These are phyloP conservation scores for Hemileia vastatrix DNA, from an alignment of 1,284 basidiomycete species.

Conservation along the genomic window DNA sequence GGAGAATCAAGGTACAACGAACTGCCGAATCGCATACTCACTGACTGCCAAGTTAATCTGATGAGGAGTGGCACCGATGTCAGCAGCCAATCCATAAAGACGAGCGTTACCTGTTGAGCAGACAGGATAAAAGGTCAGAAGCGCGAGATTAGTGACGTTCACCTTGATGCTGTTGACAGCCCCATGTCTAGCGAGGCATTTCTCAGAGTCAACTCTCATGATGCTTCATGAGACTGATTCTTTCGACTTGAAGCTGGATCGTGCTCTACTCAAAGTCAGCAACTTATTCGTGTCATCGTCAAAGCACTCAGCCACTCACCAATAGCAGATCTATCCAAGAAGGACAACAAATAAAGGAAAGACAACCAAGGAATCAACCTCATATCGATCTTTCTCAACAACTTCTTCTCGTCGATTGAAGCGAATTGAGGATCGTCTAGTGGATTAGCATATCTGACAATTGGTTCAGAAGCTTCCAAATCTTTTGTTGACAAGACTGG, in stretches of 20 bases:
- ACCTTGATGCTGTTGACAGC: too few relatives aligned
- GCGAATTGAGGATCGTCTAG: neutral
- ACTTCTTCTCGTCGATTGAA: constrained; percentile 36
- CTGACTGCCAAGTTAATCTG: constrained; percentile 26
- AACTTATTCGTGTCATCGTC: too few relatives aligned
- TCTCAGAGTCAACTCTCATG: too few relatives aligned
- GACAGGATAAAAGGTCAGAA: neutral
- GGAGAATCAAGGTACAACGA: too few relatives aligned
- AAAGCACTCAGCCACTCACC: too few relatives aligned
- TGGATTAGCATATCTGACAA: neutral
- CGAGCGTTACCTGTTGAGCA: constrained; percentile 28
- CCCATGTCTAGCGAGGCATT: too few relatives aligned
- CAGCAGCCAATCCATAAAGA: constrained; percentile 28
- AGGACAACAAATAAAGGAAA: constrained; percentile 34
- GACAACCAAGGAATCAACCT: constrained; percentile 34
- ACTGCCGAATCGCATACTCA: too few relatives aligned
- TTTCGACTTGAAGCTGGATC: too few relatives aligned
- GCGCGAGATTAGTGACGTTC: neutral
- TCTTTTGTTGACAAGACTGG: neutral
- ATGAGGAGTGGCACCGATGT: constrained; percentile 24
- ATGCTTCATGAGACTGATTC: too few relatives aligned
- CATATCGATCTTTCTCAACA: constrained; percentile 38
- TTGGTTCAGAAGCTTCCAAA: neutral
- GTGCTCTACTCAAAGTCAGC: too few relatives aligned
- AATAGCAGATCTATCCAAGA: neutral